Evolutionary conservation across 1,284 basidiomycete species (phyloP).

Genomic region (Cystobasidium sp.): DNA sequence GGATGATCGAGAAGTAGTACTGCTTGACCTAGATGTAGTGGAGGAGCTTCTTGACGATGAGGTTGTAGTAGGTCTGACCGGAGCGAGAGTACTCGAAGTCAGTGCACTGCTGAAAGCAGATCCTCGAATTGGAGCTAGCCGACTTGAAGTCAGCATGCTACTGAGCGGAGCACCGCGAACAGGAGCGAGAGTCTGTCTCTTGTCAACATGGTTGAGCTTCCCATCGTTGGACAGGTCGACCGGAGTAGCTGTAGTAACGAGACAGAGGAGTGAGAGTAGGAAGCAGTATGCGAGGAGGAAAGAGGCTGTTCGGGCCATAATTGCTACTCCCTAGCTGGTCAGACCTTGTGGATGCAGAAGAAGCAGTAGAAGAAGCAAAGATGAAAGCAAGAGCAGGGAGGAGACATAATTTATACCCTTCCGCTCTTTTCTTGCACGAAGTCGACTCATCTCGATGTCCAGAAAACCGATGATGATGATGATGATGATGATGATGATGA

Average conservation of each 20-base stretch:
- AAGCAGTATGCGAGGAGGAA: background rate
- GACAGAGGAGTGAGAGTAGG: background rate
- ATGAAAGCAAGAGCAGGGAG: background rate
- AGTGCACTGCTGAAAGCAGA: background rate
- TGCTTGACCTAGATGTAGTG: background rate
- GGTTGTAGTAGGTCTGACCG: background rate
- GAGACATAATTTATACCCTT: too few species aligned
- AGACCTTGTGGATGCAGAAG: too few species aligned
- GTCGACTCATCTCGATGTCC: too few species aligned
- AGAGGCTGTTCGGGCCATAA: slow-evolving; percentile 1
- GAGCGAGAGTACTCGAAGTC: background rate
- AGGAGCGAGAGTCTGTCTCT: slow-evolving; percentile 10
- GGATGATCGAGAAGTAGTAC: background rate
- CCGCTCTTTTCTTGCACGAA: too few species aligned
- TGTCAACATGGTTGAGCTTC: background rate
- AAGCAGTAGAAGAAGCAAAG: background rate
- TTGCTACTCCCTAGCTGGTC: too few species aligned
- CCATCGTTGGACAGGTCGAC: slow-evolving; percentile 2
- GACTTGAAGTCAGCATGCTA: slow-evolving; percentile 1
- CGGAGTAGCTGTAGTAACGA: slow-evolving; percentile 5
- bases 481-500: too few species aligned
- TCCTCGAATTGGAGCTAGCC: slow-evolving; percentile 1
- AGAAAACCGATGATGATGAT: too few species aligned
- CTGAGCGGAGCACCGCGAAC: background rate
- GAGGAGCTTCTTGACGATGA: background rate